These are phyloP conservation scores for Parietaria judaica DNA, from an alignment of 306 rosid species.

Conservation along the genomic window DNA sequence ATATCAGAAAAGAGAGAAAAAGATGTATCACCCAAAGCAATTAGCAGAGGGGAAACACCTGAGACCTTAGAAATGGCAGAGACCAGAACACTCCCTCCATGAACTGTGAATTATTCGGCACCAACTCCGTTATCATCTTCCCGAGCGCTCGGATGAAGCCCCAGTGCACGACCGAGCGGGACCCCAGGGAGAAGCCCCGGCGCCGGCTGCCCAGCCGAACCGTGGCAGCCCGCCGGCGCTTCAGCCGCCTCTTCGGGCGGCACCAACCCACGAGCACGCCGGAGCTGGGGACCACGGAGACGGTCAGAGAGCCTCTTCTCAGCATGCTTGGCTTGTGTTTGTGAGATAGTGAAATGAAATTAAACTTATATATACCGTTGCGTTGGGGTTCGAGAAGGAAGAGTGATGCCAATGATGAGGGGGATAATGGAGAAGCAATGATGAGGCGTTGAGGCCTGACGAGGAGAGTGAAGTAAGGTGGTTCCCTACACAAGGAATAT, in stretches of 20 bases:
- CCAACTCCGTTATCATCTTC: constrained; percentile 60
- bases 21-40: not conserved
- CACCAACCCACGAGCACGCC: constrained; percentile 42
- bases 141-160: constrained; percentile 59
- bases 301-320: constrained; percentile 38
- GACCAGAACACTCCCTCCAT: constrained; percentile 63
- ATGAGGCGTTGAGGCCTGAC: constrained; percentile 49
- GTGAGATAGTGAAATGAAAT: too few relatives aligned
- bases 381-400: not conserved
- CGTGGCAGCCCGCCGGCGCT: constrained; percentile 51
- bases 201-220: constrained; percentile 67
- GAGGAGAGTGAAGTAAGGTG: constrained; percentile 43
- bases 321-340: constrained; percentile 31
- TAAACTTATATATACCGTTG: constrained; percentile 30
- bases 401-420: constrained; percentile 35
- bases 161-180: constrained; percentile 57
- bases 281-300: constrained; percentile 54
- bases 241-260: constrained; percentile 42
- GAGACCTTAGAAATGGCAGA: constrained; percentile 70
- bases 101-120: constrained; percentile 46
- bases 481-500: constrained; percentile 9
- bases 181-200: constrained; percentile 56
- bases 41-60: constrained; percentile 77
- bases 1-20: not conserved
- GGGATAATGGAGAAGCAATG: constrained; percentile 65